Evolutionary conservation across 352 stramenopile species (phyloP), one percentile per base, ranked within the genome.

Genomic region (Blastocystis sp.): DNA sequence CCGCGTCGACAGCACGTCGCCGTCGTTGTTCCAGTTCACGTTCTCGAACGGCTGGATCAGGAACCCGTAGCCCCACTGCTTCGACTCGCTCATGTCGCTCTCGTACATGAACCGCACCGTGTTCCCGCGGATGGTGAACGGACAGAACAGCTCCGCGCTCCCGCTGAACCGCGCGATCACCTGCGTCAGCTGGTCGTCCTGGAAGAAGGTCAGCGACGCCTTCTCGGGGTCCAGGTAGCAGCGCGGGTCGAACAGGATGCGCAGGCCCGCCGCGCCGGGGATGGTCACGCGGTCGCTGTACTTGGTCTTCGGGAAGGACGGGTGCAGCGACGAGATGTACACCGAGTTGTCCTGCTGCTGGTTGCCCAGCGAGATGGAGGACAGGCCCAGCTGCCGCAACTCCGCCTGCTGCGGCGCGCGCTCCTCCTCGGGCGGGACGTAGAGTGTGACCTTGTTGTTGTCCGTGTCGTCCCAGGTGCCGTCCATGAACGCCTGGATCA

Each of bases 61-160:
- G 45, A 88, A 88, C n/a, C 43, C 78, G 48, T 88, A 88, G 38
- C 78, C 78, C 78, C 78, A 88, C 11, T 69, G 45, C n/a, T 69
- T 69, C 11, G 17, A 19, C 21, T 48, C 78, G 9, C 66, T 79
- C 21, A 28, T 54, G 43, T 38, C 45, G 43, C 40, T 65, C 52
- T 88, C 78, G 38, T 69, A 88, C 21, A 65, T 69, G 48, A 69
- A 88, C 9, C 68, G 68, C 28, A 88, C 24, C 38, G 19, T 40
- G 34, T 88, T 88, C 28, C 78, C 78, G 17, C 78, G 78, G 21
- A 88, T 70, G 0, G 68, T 79, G 40, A 88, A 79, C 7, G 78
- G 57, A 11, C 64, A 88, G 78, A 88, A 88, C 1, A 34, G 10
- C 7, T 17, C 17, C 3, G 40, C 21, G 21, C 78, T 52, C 2